Evolutionary conservation across 805 yeast genomes (phyloP).

Genomic region (Wickerhamomyces alni): DNA sequence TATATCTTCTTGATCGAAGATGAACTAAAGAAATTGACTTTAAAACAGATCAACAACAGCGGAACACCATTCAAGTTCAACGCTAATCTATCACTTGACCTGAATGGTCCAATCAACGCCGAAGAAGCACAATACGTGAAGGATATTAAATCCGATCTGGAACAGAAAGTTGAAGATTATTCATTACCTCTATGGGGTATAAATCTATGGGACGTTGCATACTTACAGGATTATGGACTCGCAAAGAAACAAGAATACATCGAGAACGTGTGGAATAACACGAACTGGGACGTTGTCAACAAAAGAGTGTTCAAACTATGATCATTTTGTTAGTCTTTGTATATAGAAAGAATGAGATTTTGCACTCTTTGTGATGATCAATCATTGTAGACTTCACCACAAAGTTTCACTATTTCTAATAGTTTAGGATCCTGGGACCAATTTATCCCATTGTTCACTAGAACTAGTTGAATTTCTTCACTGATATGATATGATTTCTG

Average conservation of each 20-base stretch:
- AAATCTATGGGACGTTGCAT: slow-evolving; percentile 89
- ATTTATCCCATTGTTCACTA: slow-evolving; percentile 25
- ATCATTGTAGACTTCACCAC: slow-evolving; percentile 8
- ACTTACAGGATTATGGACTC: slow-evolving; percentile 77
- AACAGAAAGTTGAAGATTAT: slow-evolving; percentile 44
- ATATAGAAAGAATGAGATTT: slow-evolving; percentile 1
- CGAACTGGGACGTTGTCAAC: slow-evolving; percentile 78
- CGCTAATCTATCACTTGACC: slow-evolving; percentile 65
- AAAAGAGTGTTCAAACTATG: slow-evolving; percentile 28
- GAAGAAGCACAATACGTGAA: slow-evolving; percentile 43
- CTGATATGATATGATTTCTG: not conserved
- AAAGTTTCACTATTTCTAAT: slow-evolving; percentile 15
- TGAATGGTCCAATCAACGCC: slow-evolving; percentile 64
- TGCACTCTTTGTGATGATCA: not conserved
- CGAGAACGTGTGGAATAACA: slow-evolving; percentile 65
- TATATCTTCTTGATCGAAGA: slow-evolving; percentile 71
- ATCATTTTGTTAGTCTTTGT: not conserved
- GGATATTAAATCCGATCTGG: slow-evolving; percentile 36
- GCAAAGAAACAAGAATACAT: slow-evolving; percentile 66
- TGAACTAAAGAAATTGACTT: slow-evolving; percentile 49
- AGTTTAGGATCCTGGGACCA: slow-evolving; percentile 12
- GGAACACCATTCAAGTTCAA: slow-evolving; percentile 74
- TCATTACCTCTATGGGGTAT: slow-evolving; percentile 71
- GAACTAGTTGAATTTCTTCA: slow-evolving; percentile 18
- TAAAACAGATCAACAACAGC: slow-evolving; percentile 57